phyloP scores from a whole-genome alignment of 192 early-diverging fungal species.

The Mortierella alpina region DNA sequence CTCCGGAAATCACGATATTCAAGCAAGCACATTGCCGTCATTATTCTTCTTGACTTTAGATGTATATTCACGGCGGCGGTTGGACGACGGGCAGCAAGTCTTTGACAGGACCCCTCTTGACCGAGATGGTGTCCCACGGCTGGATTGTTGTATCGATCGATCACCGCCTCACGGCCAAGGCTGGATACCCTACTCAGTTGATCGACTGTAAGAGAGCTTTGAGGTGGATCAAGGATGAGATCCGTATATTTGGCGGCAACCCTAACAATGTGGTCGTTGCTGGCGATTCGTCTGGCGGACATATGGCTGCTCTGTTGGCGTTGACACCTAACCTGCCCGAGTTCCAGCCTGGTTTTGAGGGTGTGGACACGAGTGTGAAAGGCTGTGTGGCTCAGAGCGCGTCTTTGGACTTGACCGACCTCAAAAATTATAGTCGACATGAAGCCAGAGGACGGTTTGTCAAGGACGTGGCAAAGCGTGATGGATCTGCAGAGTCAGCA shows the following conservation, averaged over 20 bases:
- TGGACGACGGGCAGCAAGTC: conserved; percentile 70
- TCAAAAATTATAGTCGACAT: conserved; percentile 49
- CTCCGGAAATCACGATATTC: neutral
- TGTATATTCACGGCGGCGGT: conserved; percentile 74
- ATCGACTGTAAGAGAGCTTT: conserved; percentile 76
- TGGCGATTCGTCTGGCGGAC: conserved; percentile 64
- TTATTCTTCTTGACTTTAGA: conserved; percentile 26
- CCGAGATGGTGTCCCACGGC: conserved; percentile 35
- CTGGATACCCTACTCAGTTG: conserved; percentile 66
- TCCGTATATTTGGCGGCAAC: conserved; percentile 71
- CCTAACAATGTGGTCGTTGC: conserved; percentile 68
- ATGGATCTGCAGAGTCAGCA: conserved; percentile 33
- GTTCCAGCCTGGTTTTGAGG: conserved; percentile 67
- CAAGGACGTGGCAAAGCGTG: conserved; percentile 42
- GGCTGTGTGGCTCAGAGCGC: conserved; percentile 64
- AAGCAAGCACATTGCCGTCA: neutral
- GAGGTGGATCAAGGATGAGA: conserved; percentile 72
- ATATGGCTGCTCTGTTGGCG: conserved; percentile 65
- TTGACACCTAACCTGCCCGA: conserved; percentile 61
- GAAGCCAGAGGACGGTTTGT: conserved; percentile 57
- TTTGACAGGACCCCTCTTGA: conserved; percentile 48
- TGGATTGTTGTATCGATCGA: conserved; percentile 73
- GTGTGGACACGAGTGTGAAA: conserved; percentile 67
- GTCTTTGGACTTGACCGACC: conserved; percentile 55
- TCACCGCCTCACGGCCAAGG: conserved; percentile 62